Conservation (phyloP, 805 yeast species). For the Zygoascus flipseniorum region DNA sequence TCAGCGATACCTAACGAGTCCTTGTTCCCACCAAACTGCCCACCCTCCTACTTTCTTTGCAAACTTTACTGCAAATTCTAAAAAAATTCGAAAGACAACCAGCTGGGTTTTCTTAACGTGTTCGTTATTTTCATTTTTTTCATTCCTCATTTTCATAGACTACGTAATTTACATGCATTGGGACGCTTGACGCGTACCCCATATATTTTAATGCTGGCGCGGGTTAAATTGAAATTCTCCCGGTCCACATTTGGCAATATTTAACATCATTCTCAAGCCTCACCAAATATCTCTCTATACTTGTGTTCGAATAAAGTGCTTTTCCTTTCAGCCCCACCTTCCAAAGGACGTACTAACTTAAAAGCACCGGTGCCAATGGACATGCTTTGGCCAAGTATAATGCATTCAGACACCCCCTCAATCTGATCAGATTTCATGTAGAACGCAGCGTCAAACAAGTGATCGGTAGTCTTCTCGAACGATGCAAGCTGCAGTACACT, state of each 20-base stretch:
- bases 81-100: too few species aligned
- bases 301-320: conserved; percentile 38
- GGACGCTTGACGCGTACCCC: too few species aligned
- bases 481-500: conserved; percentile 94
- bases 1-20: background rate
- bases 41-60: too few species aligned
- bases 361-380: conserved; percentile 95
- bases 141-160: too few species aligned
- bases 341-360: conserved; percentile 44
- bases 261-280: too few species aligned
- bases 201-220: too few species aligned
- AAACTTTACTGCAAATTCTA: too few species aligned
- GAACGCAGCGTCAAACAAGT: conserved; percentile 95
- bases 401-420: conserved; percentile 97
- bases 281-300: conserved; percentile 13
- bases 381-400: conserved; percentile 96
- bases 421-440: conserved; percentile 93
- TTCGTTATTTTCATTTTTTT: too few species aligned
- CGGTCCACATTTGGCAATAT: background rate
- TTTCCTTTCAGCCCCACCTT: background rate
- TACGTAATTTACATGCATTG: too few species aligned
- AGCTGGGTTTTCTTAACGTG: too few species aligned
- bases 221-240: too few species aligned
- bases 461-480: conserved; percentile 97
- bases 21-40: too few species aligned